phyloP scores from a whole-genome alignment of 371 early-diverging fungal species.

The Saksenaea oblongispora region DNA sequence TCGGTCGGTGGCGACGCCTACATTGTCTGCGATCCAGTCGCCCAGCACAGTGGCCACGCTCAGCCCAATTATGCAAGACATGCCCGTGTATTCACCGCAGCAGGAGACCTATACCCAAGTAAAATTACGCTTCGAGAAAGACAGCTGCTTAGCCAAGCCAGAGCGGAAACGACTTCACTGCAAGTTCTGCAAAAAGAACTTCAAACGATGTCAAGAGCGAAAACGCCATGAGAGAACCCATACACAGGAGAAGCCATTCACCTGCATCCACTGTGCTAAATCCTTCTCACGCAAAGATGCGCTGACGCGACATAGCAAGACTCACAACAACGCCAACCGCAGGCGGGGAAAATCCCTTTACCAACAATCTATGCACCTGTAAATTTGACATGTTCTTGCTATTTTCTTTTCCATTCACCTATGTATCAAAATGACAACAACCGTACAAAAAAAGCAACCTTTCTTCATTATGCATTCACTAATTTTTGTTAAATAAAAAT shows the following conservation, averaged over 20 bases:
- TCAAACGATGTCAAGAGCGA: slow-evolving; percentile 1
- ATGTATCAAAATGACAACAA: not conserved
- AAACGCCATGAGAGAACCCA: not conserved
- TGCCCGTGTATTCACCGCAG: not conserved
- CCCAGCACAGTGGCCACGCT: slow-evolving; percentile 1
- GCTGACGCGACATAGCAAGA: not conserved
- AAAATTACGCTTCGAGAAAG: not conserved
- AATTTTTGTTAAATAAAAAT: not conserved
- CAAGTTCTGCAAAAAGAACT: not conserved
- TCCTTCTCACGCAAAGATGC: not conserved
- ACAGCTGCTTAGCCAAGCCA: not conserved
- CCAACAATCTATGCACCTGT: slow-evolving; percentile 3
- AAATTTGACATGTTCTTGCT: not conserved
- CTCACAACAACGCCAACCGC: slow-evolving; percentile 1
- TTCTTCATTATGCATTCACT: not conserved
- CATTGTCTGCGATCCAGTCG: not conserved
- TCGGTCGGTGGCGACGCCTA: not conserved
- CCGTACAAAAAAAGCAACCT: not conserved
- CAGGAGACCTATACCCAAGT: not conserved
- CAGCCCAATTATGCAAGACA: not conserved
- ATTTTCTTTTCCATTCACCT: not conserved
- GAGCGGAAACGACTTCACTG: not conserved
- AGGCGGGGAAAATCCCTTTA: not conserved
- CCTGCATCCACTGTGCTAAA: not conserved
- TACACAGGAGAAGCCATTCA: not conserved